These are phyloP conservation scores for Pascua guehoae DNA, from an alignment of 1,284 basidiomycete genomes.

Conservation along the genomic window DNA sequence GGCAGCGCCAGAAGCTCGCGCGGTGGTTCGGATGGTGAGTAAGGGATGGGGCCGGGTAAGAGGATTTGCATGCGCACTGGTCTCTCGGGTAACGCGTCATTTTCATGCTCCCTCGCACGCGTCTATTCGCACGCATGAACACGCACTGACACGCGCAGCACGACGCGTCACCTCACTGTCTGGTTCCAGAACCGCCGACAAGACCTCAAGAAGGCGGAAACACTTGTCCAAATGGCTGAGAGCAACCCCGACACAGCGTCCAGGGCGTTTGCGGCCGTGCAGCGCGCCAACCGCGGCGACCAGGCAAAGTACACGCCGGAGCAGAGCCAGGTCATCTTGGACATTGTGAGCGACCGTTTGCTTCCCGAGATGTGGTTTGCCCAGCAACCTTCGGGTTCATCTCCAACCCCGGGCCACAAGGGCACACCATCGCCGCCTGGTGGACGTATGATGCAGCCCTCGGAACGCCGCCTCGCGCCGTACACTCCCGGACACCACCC, in stretches of 20 bases:
- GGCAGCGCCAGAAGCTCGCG: constrained; percentile 25
- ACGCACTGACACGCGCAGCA: constrained; percentile 9
- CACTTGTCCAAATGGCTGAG: constrained; percentile 16
- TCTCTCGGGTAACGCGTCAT: no score
- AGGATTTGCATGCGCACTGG: no score
- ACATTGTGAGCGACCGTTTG: constrained; percentile 20
- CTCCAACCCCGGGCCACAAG: constrained; percentile 13
- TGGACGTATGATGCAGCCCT: constrained; percentile 1
- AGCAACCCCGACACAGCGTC: constrained; percentile 22
- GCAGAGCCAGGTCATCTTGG: constrained; percentile 19
- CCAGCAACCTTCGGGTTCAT: constrained; percentile 19
- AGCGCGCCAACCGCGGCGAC: constrained; percentile 20
- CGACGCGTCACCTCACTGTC: constrained; percentile 21
- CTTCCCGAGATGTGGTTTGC: constrained; percentile 19
- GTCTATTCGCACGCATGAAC: background rate
- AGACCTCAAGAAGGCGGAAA: constrained; percentile 23
- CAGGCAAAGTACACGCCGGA: constrained; percentile 16
- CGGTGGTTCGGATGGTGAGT: constrained; percentile 28
- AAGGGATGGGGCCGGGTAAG: background rate
- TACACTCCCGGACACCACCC: constrained; percentile 13
- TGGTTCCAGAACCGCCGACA: constrained; percentile 27
- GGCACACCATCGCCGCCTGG: constrained; percentile 4
- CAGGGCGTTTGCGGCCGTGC: constrained; percentile 16
- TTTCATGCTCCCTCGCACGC: no score
- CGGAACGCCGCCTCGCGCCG: constrained; percentile 3